A percentile compares a stretch with the other conserved stretches of the same genome.
Conservation (phyloP, 192 early-diverging fungal species). For the Obelidium mucronatum region DNA sequence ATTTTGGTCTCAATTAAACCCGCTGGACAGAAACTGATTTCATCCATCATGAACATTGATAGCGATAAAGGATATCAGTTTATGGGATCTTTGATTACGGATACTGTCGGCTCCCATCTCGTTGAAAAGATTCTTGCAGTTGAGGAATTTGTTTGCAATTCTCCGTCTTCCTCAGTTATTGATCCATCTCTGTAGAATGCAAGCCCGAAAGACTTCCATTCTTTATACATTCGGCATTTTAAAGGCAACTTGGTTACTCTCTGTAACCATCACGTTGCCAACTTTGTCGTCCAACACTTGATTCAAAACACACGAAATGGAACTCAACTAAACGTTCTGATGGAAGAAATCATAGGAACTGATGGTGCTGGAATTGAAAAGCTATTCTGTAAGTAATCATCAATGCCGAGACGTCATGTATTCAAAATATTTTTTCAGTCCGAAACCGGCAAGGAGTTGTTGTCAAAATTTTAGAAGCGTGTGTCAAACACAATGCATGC, state of each 20-base stretch:
- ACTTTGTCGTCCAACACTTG: conserved; percentile 86
- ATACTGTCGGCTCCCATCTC: conserved; percentile 81
- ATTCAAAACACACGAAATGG: conserved; percentile 67
- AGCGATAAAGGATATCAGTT: conserved; percentile 38
- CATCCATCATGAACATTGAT: conserved; percentile 21
- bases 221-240: conserved; percentile 73
- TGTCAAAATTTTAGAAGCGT: conserved; percentile 72
- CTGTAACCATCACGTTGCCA: conserved; percentile 73
- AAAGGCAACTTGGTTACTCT: conserved; percentile 65
- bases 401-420: not conserved
- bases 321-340: conserved; percentile 67
- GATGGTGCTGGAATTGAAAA: conserved; percentile 55
- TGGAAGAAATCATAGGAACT: conserved; percentile 62
- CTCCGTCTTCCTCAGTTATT: not conserved
- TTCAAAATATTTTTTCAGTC: not conserved
- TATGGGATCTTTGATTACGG: conserved; percentile 62
- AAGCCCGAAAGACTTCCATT: conserved; percentile 61
- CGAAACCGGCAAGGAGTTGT: conserved; percentile 75
- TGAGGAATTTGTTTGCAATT: conserved; percentile 3
- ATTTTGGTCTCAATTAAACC: conserved; percentile 27
- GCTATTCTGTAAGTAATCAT: conserved; percentile 60
- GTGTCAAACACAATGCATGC: conserved; percentile 62
- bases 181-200: conserved; percentile 37
- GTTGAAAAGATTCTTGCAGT: conserved; percentile 69
- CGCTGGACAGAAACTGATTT: conserved; percentile 27